A percentile compares a stretch with the other conserved stretches of the same genome.
phyloP scores from a whole-genome alignment of 257 asterid species.

The Ballota nigra region DNA sequence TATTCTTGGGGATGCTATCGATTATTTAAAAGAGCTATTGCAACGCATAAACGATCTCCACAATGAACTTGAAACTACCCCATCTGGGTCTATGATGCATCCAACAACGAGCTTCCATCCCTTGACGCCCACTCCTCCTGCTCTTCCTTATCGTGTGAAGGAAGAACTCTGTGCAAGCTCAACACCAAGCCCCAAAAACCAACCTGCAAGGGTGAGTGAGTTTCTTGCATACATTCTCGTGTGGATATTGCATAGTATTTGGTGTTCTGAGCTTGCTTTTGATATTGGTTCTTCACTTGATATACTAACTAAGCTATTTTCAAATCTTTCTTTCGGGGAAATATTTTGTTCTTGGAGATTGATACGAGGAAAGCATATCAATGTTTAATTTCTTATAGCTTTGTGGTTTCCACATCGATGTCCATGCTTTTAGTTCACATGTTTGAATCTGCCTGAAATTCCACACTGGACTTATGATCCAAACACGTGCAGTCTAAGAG shows the following conservation, averaged over 20 bases:
- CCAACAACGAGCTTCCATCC: slow-evolving; percentile 68
- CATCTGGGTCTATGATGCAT: slow-evolving; percentile 52
- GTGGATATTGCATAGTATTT: background rate
- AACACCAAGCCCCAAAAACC: slow-evolving; percentile 73
- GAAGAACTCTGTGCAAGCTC: slow-evolving; percentile 78
- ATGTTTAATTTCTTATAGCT: background rate
- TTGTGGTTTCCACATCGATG: background rate
- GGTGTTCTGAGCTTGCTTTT: background rate
- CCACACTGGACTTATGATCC: background rate
- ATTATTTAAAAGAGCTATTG: slow-evolving; percentile 77
- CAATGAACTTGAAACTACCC: slow-evolving; percentile 72
- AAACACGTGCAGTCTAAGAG: background rate
- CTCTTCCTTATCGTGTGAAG: slow-evolving; percentile 61
- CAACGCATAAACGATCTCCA: slow-evolving; percentile 84
- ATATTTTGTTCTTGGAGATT: background rate
- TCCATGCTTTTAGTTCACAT: background rate
- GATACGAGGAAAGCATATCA: background rate
- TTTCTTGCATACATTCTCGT: background rate
- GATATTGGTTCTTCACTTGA: background rate
- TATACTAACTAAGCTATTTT: background rate
- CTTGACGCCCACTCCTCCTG: slow-evolving; percentile 63
- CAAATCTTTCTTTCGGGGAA: background rate
- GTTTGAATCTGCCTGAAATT: background rate
- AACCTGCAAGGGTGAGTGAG: slow-evolving; percentile 81
- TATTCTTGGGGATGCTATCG: slow-evolving; percentile 87